Evolutionary conservation across 495 filamentous ascomycete species (phyloP).

Genomic region (Hypoxylon rickii): DNA sequence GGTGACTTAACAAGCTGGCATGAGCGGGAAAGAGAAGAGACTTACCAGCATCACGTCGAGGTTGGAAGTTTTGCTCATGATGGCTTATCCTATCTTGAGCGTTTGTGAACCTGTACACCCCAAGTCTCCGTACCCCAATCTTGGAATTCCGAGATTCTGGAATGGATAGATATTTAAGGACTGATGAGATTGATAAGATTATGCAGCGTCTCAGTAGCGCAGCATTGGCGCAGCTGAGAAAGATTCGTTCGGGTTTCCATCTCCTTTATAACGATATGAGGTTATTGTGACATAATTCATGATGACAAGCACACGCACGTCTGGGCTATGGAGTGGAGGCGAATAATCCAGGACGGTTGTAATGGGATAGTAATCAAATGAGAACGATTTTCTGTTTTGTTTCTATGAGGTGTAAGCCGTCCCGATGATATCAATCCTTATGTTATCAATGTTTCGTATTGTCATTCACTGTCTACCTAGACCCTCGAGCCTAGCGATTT

Average conservation of each 20-base stretch:
- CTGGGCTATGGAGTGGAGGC: too few relatives aligned
- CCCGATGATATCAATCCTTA: too few relatives aligned
- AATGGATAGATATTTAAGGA: neutral
- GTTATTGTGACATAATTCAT: slow-evolving; percentile 17
- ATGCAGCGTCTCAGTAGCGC: slow-evolving; percentile 11
- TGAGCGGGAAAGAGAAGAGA: neutral
- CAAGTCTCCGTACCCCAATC: neutral
- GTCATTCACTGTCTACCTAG: too few relatives aligned
- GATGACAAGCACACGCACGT: too few relatives aligned
- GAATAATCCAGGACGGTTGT: too few relatives aligned
- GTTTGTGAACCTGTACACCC: neutral
- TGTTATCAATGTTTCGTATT: too few relatives aligned
- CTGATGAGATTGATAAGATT: slow-evolving; percentile 36
- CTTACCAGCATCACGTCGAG: slow-evolving; percentile 47
- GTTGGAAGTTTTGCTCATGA: slow-evolving; percentile 39
- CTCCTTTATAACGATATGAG: slow-evolving; percentile 12
- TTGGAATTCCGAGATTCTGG: too few relatives aligned
- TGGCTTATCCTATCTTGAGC: slow-evolving; percentile 5
- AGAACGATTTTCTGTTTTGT: neutral
- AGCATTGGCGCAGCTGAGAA: neutral
- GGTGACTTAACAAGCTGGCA: neutral
- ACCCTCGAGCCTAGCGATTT: too few relatives aligned
- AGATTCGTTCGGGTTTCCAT: neutral
- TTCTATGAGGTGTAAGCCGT: too few relatives aligned
- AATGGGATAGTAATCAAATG: too few relatives aligned